Conservation (phyloP, 768 basidiomycete genomes). For the Ramaria rubella region DNA sequence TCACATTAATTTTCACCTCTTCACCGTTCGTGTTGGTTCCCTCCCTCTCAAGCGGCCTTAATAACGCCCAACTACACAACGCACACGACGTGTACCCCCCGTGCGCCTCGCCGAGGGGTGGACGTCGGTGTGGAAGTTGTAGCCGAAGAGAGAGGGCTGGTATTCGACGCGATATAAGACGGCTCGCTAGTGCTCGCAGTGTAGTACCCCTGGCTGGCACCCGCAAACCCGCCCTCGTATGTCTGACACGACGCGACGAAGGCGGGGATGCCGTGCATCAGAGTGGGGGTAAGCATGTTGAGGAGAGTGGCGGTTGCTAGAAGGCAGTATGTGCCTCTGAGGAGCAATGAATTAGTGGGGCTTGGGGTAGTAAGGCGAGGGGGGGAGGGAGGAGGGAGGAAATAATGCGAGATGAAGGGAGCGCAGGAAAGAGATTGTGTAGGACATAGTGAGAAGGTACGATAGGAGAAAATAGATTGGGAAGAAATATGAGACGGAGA, state of each 20-base stretch:
- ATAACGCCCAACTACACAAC: constrained; percentile 74
- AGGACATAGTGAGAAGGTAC: not conserved
- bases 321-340: constrained; percentile 90
- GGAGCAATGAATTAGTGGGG: no score
- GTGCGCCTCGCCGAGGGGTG: constrained; percentile 90
- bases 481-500: no score
- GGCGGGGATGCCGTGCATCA: constrained; percentile 63
- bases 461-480: no score
- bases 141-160: no score
- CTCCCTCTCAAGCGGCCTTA: constrained; percentile 48
- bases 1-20: constrained; percentile 4
- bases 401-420: no score
- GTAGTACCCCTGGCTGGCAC: constrained; percentile 66
- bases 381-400: not conserved
- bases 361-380: not conserved
- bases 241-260: constrained; percentile 92
- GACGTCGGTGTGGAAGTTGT: constrained; percentile 44
- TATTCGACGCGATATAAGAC: no score
- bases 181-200: constrained; percentile 17
- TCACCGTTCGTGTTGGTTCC: not conserved
- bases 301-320: constrained; percentile 77
- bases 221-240: constrained; percentile 94
- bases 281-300: constrained; percentile 82
- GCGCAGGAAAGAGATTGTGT: no score
- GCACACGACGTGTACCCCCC: constrained; percentile 97